Evolutionary conservation across 2,329 filamentous ascomycete species (phyloP).

Genomic region (Lasiodiplodia citricola): DNA sequence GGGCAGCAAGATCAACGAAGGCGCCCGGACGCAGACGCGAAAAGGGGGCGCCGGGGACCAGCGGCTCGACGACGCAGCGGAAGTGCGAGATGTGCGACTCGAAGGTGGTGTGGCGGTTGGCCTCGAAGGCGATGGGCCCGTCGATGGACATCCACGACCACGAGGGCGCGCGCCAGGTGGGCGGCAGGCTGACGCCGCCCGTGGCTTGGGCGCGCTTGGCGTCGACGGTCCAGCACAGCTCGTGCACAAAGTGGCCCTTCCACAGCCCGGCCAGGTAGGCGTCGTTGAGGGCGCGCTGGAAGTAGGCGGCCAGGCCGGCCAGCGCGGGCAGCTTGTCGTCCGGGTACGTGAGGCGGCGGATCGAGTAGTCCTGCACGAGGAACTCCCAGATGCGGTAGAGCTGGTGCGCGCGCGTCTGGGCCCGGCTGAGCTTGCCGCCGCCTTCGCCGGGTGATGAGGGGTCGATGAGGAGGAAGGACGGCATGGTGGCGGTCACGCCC

Average conservation of each 20-base stretch:
- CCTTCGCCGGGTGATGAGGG: background rate
- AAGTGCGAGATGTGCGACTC: conserved; percentile 8
- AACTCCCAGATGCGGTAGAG: conserved; percentile 23
- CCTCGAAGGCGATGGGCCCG: conserved; percentile 15
- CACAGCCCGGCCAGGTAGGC: conserved; percentile 26
- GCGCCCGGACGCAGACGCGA: background rate
- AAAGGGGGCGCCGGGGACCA: background rate
- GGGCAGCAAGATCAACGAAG: background rate
- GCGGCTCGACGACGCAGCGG: conserved; percentile 1
- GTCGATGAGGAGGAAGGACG: background rate
- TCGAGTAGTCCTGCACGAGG: conserved; percentile 18
- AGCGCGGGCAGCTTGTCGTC: conserved; percentile 28
- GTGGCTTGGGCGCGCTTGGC: conserved; percentile 1
- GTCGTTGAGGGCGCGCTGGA: conserved; percentile 9
- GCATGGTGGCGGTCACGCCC: background rate
- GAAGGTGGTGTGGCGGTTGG: conserved; percentile 15
- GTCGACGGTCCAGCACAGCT: conserved; percentile 25
- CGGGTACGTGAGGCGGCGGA: conserved; percentile 20
- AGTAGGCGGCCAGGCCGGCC: conserved; percentile 26
- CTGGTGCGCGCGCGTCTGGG: background rate
- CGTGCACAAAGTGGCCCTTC: conserved; percentile 15
- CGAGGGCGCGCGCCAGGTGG: background rate
- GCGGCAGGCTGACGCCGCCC: background rate
- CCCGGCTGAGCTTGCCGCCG: conserved; percentile 1
- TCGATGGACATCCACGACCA: conserved; percentile 24